These are phyloP conservation scores for Plantago lanceolata DNA, from an alignment of 305 asterid species.

Conservation along the genomic window DNA sequence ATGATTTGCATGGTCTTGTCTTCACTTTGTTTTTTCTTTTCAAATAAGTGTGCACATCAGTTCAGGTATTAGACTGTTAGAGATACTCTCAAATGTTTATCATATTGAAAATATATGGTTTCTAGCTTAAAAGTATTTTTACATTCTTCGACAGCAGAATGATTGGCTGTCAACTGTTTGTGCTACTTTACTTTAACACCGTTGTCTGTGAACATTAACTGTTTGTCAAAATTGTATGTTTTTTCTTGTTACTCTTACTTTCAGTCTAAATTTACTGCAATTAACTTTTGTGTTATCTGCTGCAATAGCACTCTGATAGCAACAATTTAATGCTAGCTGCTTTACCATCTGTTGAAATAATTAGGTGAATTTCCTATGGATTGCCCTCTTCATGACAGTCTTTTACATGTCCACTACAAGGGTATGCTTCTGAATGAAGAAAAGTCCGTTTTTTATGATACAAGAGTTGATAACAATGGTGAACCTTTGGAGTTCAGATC, in stretches of 20 bases:
- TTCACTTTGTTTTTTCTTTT: no score
- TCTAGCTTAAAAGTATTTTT: not conserved
- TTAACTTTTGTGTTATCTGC: not conserved
- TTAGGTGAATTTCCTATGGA: conserved; percentile 99
- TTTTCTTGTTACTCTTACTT: not conserved
- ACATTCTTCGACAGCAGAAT: not conserved
- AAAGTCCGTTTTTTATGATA: conserved; percentile 75
- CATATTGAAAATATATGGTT: no score
- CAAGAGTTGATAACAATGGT: conserved; percentile 60
- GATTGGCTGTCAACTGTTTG: no score
- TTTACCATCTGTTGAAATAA: conserved; percentile 31
- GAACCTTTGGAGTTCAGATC: conserved; percentile 93
- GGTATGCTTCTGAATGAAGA: conserved; percentile 84
- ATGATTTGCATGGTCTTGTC: no score
- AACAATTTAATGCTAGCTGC: conserved; percentile 15
- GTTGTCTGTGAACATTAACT: not conserved
- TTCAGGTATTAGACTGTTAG: no score
- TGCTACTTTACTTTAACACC: not conserved
- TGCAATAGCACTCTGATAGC: conserved; percentile 18
- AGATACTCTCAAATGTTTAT: no score
- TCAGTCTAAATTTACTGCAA: not conserved
- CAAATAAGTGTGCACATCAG: no score
- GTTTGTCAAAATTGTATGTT: not conserved
- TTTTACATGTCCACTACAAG: conserved; percentile 79
- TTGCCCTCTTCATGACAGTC: conserved; percentile 97